Base-by-base conservation (phyloP, 1,284 basidiomycete genomes). In the Microbotryum lychnidis-dioicae region DNA sequence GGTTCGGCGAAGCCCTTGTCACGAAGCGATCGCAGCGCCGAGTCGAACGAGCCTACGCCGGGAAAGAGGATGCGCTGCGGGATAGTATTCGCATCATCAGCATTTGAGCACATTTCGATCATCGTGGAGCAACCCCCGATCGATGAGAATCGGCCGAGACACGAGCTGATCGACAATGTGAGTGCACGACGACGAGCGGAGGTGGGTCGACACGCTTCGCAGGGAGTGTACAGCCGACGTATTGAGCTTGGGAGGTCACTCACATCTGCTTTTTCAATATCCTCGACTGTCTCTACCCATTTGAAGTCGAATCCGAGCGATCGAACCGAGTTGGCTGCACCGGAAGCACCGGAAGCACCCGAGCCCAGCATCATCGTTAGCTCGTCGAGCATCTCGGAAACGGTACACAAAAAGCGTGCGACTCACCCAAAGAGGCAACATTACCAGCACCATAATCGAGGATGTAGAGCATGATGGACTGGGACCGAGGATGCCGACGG, bases 361-460 rank as follows among this genome's bases (percentile, higher is more conserved):
- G 42, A 50, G 9, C 59, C 29, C 51, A 52, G 58, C 37, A 4
- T 3, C 20, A 20, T 33, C 48, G 60, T 62, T 47, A 56, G 46
- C 27, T 54, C 54, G 18, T 5, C 10, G 8, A 4, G 57, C 29
- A 4, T 21, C 2, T 23, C 48, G 31, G 10, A 56, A 56, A 25
- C 33, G 57, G 7, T 52, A 8, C 14, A 20, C 10, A 20, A 9
- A 18, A 10, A n/a, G 50, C n/a, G 3, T 14, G 14, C 3, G 21
- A 66, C 72, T 58, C 57, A 75, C 74, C 87, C 42, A 74, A 63
- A 3, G 71, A 90, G 75, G 89, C 85, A 52, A 96, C 92, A 74
- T 96, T 96, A 21, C 92, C 92, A 59, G 91, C 93, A 73, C 92
- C 92, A 74, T 97, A 96, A 76, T 97, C 93, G 70, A 97, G 85